A percentile compares a stretch with the other conserved stretches of the same genome.
Evolutionary conservation across 2,329 filamentous ascomycete genomes (phyloP).

Genomic region (Neurospora crassa): DNA sequence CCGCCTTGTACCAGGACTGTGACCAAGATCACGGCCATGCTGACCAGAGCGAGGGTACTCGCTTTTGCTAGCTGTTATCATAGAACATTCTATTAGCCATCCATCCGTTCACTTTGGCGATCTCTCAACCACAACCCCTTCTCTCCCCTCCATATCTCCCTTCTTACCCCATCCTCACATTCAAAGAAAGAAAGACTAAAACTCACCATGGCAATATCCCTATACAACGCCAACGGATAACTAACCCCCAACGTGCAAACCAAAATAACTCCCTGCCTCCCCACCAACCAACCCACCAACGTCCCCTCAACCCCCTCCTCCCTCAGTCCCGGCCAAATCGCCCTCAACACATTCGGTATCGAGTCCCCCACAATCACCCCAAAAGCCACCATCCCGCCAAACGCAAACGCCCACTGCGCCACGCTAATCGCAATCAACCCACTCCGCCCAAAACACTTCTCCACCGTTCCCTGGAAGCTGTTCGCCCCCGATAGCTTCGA

Average conservation of each 20-base stretch:
- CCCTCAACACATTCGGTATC: slow-evolving; percentile 79
- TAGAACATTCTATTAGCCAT: slow-evolving; percentile 5
- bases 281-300: slow-evolving; percentile 70
- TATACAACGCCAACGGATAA: slow-evolving; percentile 84
- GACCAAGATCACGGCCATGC: slow-evolving; percentile 83
- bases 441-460: slow-evolving; percentile 84
- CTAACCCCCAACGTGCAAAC: slow-evolving; percentile 79
- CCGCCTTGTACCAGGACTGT: slow-evolving; percentile 81
- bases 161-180: not conserved
- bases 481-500: slow-evolving; percentile 90
- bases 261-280: slow-evolving; percentile 78
- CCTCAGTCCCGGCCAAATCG: slow-evolving; percentile 68
- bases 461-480: slow-evolving; percentile 91
- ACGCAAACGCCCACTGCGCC: slow-evolving; percentile 97
- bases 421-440: slow-evolving; percentile 81
- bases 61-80: slow-evolving; percentile 74
- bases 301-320: slow-evolving; percentile 71
- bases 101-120: not conserved
- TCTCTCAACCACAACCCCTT: not conserved
- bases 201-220: slow-evolving; percentile 89
- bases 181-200: not conserved
- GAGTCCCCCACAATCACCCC: slow-evolving; percentile 95
- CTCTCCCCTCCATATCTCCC: not conserved
- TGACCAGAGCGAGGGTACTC: slow-evolving; percentile 82
- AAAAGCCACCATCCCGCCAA: slow-evolving; percentile 97